Percentiles rank a stretch among this genome's conserved stretches.
Evolutionary conservation across 2,329 filamentous ascomycete species (phyloP).

Genomic region (Colletotrichum agaves): DNA sequence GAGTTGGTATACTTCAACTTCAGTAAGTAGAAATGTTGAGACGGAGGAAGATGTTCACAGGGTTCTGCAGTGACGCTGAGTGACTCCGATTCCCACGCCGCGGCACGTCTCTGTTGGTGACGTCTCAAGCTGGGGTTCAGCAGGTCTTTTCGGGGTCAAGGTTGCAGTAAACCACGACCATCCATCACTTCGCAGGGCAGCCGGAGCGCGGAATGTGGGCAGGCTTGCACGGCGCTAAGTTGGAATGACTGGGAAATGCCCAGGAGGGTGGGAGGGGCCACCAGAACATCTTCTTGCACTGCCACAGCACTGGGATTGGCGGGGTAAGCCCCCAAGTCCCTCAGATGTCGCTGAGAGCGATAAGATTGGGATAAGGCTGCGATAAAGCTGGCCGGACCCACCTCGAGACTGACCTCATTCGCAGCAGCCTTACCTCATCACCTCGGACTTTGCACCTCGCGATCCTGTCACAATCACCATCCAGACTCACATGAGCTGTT

Average conservation of each 20-base stretch:
- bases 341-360: background rate
- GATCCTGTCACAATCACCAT: slow-evolving; percentile 20
- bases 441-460: background rate
- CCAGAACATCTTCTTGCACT: slow-evolving; percentile 20
- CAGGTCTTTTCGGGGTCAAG: background rate
- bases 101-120: slow-evolving; percentile 7
- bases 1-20: background rate
- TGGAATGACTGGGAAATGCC: slow-evolving; percentile 15
- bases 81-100: background rate
- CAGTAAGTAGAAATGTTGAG: background rate
- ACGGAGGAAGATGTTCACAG: background rate
- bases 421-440: background rate
- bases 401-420: slow-evolving; percentile 19
- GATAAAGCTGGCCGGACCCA: slow-evolving; percentile 2
- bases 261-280: background rate
- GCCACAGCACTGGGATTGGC: slow-evolving; percentile 30
- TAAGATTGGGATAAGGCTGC: slow-evolving; percentile 11
- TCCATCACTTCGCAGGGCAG: too few relatives aligned
- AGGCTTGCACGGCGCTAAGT: background rate
- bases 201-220: too few relatives aligned
- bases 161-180: background rate
- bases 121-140: background rate
- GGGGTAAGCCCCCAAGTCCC: slow-evolving; percentile 9
- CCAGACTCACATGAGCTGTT: too few relatives aligned
- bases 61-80: slow-evolving; percentile 1